Conservation (phyloP, 345 rosid genomes). For the Erodium maritimum region DNA sequence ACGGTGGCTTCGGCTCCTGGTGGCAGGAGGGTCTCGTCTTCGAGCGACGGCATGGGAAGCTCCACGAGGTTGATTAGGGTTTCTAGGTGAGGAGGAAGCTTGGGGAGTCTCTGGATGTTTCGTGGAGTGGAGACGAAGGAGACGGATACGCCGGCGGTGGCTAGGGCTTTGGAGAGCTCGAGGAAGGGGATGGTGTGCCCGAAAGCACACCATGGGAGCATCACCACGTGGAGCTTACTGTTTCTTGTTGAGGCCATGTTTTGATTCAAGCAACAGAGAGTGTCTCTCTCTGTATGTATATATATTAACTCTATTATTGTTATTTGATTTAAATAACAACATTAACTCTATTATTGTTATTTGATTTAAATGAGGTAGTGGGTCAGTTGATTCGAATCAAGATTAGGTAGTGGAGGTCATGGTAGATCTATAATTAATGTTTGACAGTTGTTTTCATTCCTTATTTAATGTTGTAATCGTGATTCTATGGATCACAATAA, state of each 20-base stretch:
- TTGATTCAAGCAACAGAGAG: too few relatives aligned
- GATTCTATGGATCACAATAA: too few relatives aligned
- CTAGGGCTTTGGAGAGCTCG: slow-evolving; percentile 12
- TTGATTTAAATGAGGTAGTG: too few relatives aligned
- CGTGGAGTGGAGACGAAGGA: slow-evolving; percentile 14
- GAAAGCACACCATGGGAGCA: slow-evolving; percentile 20
- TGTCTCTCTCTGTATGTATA: too few relatives aligned
- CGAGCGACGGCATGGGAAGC: slow-evolving; percentile 15
- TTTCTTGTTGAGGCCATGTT: background rate
- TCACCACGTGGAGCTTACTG: slow-evolving; percentile 9
- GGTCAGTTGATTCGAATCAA: too few relatives aligned
- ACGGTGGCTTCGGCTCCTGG: slow-evolving; percentile 23
- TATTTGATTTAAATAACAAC: too few relatives aligned
- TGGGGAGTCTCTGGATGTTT: slow-evolving; percentile 17
- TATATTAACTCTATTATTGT: too few relatives aligned
- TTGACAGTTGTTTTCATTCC: too few relatives aligned
- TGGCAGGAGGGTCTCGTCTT: slow-evolving; percentile 3
- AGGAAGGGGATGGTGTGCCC: slow-evolving; percentile 16
- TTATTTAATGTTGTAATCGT: too few relatives aligned
- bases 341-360: too few relatives aligned
- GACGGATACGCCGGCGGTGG: slow-evolving; percentile 12
- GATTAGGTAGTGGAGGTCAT: too few relatives aligned
- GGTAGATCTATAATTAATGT: too few relatives aligned
- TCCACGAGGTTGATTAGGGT: background rate
- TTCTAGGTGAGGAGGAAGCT: slow-evolving; percentile 10